A percentile compares a stretch with the other conserved stretches of the same genome.
These are phyloP conservation scores for Protomyces gravidus DNA, from an alignment of 1,139 yeast genomes.

Conservation along the genomic window DNA sequence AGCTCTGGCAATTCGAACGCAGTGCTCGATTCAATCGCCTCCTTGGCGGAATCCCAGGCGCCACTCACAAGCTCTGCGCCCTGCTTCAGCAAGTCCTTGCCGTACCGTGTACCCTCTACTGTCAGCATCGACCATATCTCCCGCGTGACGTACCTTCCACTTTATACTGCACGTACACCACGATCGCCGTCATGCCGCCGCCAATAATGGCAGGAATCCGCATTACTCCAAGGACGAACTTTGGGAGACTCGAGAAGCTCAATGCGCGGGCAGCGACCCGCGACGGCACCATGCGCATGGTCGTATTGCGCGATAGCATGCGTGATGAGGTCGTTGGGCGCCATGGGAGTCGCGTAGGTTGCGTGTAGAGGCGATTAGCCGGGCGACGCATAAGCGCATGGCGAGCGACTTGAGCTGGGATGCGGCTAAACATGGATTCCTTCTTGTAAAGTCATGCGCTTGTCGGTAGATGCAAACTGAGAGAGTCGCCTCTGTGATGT, in stretches of 20 bases:
- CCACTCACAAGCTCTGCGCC: constrained; percentile 49
- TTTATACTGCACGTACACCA: constrained; percentile 85
- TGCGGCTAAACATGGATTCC: constrained; percentile 1
- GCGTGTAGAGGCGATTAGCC: constrained; percentile 11
- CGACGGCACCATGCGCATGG: background rate
- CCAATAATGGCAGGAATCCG: constrained; percentile 77
- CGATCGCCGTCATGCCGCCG: constrained; percentile 90
- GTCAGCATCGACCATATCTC: background rate
- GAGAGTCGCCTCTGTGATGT: too few relatives aligned
- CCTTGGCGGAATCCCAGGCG: constrained; percentile 4
- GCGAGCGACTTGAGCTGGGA: background rate
- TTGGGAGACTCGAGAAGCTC: constrained; percentile 40
- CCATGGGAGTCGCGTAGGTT: constrained; percentile 4
- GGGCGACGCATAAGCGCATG: constrained; percentile 9
- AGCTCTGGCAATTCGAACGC: constrained; percentile 11
- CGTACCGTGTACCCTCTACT: constrained; percentile 63
- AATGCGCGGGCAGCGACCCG: background rate
- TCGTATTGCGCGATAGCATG: constrained; percentile 4
- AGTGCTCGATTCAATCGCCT: constrained; percentile 42
- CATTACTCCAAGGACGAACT: constrained; percentile 53
- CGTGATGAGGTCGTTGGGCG: constrained; percentile 4
- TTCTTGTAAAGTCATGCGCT: background rate
- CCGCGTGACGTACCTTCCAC: constrained; percentile 48
- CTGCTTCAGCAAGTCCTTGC: constrained; percentile 60
- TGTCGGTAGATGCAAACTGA: too few relatives aligned